phyloP scores from a whole-genome alignment of 2,329 filamentous ascomycete genomes.

The Mycosphaerelloides madeirae region DNA sequence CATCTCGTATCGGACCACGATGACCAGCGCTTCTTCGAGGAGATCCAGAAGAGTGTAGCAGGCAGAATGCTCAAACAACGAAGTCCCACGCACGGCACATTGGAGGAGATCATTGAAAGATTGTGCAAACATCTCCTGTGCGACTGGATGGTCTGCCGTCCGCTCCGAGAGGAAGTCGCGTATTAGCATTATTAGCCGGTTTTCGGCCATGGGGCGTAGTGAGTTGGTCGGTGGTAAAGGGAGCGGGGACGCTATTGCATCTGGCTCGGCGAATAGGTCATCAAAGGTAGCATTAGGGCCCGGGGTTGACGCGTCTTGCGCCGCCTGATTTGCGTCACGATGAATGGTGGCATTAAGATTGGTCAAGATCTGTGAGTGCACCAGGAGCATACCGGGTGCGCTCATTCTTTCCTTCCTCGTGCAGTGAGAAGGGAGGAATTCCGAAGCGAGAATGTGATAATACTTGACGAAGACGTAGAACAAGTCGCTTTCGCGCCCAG shows the following conservation, averaged over 20 bases:
- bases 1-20: slow-evolving; percentile 59
- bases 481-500: slow-evolving; percentile 78
- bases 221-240: slow-evolving; percentile 64
- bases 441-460: slow-evolving; percentile 72
- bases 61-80: slow-evolving; percentile 73
- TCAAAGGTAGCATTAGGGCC: slow-evolving; percentile 57
- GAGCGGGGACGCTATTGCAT: slow-evolving; percentile 61
- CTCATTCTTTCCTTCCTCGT: slow-evolving; percentile 55
- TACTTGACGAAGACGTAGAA: slow-evolving; percentile 91
- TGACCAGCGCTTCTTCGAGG: slow-evolving; percentile 71
- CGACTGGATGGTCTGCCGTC: slow-evolving; percentile 48
- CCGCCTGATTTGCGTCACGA: slow-evolving; percentile 54
- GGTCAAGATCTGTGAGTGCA: slow-evolving; percentile 76
- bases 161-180: slow-evolving; percentile 70
- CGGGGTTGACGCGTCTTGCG: slow-evolving; percentile 36
- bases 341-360: slow-evolving; percentile 81
- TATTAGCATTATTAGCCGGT: slow-evolving; percentile 74
- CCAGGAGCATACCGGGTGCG: slow-evolving; percentile 70
- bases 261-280: slow-evolving; percentile 59
- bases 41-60: slow-evolving; percentile 92
- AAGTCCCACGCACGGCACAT: slow-evolving; percentile 68
- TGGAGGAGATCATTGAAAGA: slow-evolving; percentile 70
- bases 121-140: slow-evolving; percentile 68
- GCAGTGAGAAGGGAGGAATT: slow-evolving; percentile 48
- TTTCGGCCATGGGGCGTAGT: slow-evolving; percentile 79